Percentiles rank a stretch among this genome's conserved stretches.
phyloP scores from a whole-genome alignment of 2,329 filamentous ascomycete species.

The Fusarium pseudonygamai region DNA sequence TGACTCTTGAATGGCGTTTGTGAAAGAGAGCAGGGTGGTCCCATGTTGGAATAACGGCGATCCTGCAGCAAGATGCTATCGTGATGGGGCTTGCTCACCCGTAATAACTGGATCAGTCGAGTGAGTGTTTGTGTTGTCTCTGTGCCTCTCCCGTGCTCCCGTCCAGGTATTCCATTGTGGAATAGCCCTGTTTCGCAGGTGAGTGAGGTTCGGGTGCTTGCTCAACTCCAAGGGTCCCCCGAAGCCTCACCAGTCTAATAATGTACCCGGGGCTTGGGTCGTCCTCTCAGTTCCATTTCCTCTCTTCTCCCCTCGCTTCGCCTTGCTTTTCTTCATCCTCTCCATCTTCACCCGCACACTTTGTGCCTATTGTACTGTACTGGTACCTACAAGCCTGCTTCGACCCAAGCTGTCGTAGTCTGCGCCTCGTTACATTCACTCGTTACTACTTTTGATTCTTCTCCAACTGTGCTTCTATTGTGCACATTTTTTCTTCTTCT shows the following conservation, averaged over 20 bases:
- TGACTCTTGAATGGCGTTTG: background rate
- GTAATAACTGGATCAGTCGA: conserved; percentile 13
- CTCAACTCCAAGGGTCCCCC: conserved; percentile 21
- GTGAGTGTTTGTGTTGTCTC: background rate
- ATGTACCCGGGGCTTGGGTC: conserved; percentile 1
- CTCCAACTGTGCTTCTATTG: conserved; percentile 2
- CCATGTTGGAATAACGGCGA: conserved; percentile 20
- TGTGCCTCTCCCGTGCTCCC: background rate
- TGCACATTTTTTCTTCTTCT: background rate
- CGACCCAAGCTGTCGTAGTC: conserved; percentile 37
- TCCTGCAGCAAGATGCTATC: conserved; percentile 1
- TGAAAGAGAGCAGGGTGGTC: conserved; percentile 3
- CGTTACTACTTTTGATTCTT: conserved; percentile 23
- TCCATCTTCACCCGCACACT: conserved; percentile 27
- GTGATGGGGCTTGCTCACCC: conserved; percentile 21
- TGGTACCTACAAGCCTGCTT: conserved; percentile 29
- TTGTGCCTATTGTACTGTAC: conserved; percentile 16
- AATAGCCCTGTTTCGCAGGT: conserved; percentile 27
- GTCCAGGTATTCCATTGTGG: background rate
- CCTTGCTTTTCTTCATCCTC: conserved; percentile 15
- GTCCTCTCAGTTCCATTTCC: conserved; percentile 11
- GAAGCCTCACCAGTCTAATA: conserved; percentile 21
- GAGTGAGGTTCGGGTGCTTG: conserved; percentile 7
- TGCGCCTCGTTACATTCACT: conserved; percentile 36
- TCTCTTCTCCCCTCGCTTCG: background rate